These are phyloP conservation scores for Phytophthora fragariaefolia DNA, from an alignment of 352 stramenopile genomes.

Conservation along the genomic window DNA sequence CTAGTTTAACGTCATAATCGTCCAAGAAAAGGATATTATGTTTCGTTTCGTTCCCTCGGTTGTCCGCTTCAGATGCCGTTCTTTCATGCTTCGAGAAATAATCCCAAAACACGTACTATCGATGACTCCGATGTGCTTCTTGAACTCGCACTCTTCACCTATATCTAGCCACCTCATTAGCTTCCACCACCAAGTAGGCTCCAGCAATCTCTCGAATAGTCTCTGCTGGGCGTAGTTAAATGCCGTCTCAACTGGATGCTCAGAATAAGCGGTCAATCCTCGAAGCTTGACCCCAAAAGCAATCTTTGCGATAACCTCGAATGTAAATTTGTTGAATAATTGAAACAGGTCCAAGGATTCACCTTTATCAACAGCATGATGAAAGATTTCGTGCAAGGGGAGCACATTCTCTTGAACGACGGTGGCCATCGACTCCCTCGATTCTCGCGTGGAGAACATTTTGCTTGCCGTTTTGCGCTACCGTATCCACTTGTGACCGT, in stretches of 20 bases:
- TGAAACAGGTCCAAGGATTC: constrained; percentile 42
- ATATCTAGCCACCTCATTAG: constrained; percentile 43
- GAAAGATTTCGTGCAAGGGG: constrained; percentile 31
- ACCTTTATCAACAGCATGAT: constrained; percentile 1
- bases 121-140: constrained; percentile 36
- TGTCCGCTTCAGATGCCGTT: constrained; percentile 7
- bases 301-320: constrained; percentile 57
- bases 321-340: constrained; percentile 54
- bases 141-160: constrained; percentile 40
- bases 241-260: constrained; percentile 34
- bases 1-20: constrained; percentile 20
- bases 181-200: constrained; percentile 50
- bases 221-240: constrained; percentile 47
- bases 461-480: constrained; percentile 62
- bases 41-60: constrained; percentile 15
- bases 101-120: constrained; percentile 41
- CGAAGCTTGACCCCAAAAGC: constrained; percentile 43
- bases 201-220: constrained; percentile 43
- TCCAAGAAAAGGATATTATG: constrained; percentile 64
- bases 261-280: constrained; percentile 3
- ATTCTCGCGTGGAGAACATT: constrained; percentile 46
- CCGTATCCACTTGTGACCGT: constrained; percentile 45
- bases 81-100: constrained; percentile 36
- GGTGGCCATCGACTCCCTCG: constrained; percentile 47
- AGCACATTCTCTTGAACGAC: constrained; percentile 34